Evolutionary conservation across 495 filamentous ascomycete genomes (phyloP).

Genomic region (Pseudotulostoma volvatum): DNA sequence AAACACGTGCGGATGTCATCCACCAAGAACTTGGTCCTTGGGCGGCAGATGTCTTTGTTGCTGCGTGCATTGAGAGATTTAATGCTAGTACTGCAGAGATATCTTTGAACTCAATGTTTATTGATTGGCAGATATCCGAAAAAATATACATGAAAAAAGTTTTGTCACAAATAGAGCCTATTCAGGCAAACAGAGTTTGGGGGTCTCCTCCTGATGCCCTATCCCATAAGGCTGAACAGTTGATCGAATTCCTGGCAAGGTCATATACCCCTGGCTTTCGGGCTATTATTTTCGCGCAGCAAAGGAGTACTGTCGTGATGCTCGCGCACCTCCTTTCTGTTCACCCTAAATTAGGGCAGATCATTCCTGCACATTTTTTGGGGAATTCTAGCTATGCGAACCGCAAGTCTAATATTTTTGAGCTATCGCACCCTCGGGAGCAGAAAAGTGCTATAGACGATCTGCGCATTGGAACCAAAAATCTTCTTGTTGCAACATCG

Average conservation of each 20-base stretch:
- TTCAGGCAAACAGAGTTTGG: slow-evolving; percentile 13
- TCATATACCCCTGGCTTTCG: slow-evolving; percentile 33
- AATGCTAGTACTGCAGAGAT: slow-evolving; percentile 16
- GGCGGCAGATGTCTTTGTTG: slow-evolving; percentile 58
- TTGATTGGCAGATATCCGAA: slow-evolving; percentile 20
- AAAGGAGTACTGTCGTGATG: slow-evolving; percentile 52
- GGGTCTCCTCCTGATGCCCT: slow-evolving; percentile 9
- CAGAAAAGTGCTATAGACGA: slow-evolving; percentile 46
- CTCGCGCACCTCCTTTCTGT: slow-evolving; percentile 47
- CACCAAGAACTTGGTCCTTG: slow-evolving; percentile 53
- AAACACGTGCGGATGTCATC: slow-evolving; percentile 32
- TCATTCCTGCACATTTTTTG: slow-evolving; percentile 44
- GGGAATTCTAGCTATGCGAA: slow-evolving; percentile 43
- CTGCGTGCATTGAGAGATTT: slow-evolving; percentile 35
- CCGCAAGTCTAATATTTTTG: slow-evolving; percentile 37
- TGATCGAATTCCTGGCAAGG: slow-evolving; percentile 38
- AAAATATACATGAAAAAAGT: slow-evolving; percentile 41
- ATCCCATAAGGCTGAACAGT: slow-evolving; percentile 35
- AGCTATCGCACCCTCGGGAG: slow-evolving; percentile 38
- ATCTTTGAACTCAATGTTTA: slow-evolving; percentile 2
- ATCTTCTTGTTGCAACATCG: slow-evolving; percentile 69
- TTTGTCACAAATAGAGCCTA: slow-evolving; percentile 28
- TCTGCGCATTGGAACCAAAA: slow-evolving; percentile 51
- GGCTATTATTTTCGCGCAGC: slow-evolving; percentile 65
- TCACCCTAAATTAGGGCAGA: slow-evolving; percentile 38